Percentiles rank a stretch among this genome's conserved stretches.
Conservation (phyloP, 306 rosid genomes). For the Abrus pulchellus region DNA sequence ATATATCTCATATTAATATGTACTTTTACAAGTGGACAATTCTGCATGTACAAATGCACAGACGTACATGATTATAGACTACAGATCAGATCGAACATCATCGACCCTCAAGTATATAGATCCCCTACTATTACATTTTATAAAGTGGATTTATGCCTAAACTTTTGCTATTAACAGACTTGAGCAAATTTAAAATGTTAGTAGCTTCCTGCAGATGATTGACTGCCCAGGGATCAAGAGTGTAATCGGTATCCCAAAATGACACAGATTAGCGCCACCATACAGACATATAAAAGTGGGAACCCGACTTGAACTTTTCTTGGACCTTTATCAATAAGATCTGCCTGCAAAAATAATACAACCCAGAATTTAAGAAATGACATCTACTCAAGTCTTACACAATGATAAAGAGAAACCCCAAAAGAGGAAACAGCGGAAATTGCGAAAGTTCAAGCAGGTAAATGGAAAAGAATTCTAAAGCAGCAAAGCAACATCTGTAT, state of each 20-base stretch:
- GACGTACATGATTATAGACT: slow-evolving; percentile 29
- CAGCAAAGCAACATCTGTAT: slow-evolving; percentile 9
- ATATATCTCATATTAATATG: slow-evolving; percentile 35
- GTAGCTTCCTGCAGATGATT: slow-evolving; percentile 39
- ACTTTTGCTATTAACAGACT: slow-evolving; percentile 47
- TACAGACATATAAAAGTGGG: slow-evolving; percentile 80
- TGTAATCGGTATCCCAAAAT: slow-evolving; percentile 72
- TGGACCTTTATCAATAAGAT: slow-evolving; percentile 60
- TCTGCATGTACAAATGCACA: slow-evolving; percentile 49
- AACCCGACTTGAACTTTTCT: slow-evolving; percentile 74
- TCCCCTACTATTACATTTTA: slow-evolving; percentile 25
- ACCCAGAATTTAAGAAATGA: slow-evolving; percentile 35
- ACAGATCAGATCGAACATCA: slow-evolving; percentile 40
- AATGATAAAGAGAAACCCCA: not conserved
- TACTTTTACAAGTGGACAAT: slow-evolving; percentile 46
- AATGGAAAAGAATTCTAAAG: slow-evolving; percentile 15
- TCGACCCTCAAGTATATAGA: slow-evolving; percentile 42
- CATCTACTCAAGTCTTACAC: slow-evolving; percentile 1
- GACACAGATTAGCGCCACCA: slow-evolving; percentile 77
- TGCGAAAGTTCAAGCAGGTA: slow-evolving; percentile 32
- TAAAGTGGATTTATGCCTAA: slow-evolving; percentile 46
- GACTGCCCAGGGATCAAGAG: slow-evolving; percentile 51
- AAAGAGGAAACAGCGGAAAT: not conserved
- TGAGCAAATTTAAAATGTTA: slow-evolving; percentile 43
- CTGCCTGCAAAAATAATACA: slow-evolving; percentile 60